Evolutionary conservation across 176 grass and related monocot species (phyloP).

Genomic region (Elaeis guineensis): DNA sequence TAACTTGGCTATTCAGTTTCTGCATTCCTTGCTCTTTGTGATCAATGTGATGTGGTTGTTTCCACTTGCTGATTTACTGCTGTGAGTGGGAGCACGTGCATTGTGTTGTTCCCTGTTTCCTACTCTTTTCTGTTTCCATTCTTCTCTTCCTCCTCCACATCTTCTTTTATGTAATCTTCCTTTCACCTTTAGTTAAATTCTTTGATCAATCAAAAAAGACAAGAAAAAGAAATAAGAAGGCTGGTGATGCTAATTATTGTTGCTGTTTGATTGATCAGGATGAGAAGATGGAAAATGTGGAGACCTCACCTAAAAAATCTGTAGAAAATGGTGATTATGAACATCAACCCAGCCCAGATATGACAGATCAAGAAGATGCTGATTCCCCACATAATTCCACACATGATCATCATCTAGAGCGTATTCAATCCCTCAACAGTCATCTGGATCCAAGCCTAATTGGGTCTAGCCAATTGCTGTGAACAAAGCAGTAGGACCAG

Average conservation of each 20-base stretch:
- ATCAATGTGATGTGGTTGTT: too few relatives aligned
- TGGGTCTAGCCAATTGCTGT: conserved; percentile 13
- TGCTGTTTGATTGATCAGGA: conserved; percentile 43
- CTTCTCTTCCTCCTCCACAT: too few relatives aligned
- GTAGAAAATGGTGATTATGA: conserved; percentile 15
- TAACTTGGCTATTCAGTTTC: too few relatives aligned
- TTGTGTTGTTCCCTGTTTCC: too few relatives aligned
- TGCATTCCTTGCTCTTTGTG: too few relatives aligned
- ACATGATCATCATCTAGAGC: conserved; percentile 1
- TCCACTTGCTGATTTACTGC: too few relatives aligned
- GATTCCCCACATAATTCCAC: conserved; percentile 3
- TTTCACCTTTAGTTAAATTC: too few relatives aligned
- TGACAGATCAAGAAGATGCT: conserved; percentile 8
- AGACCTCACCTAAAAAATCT: conserved; percentile 11
- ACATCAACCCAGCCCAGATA: conserved; percentile 14
- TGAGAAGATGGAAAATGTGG: conserved; percentile 26
- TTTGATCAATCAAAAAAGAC: too few relatives aligned
- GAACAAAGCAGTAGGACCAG: conserved; percentile 1
- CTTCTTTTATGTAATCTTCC: too few relatives aligned
- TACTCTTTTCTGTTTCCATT: too few relatives aligned
- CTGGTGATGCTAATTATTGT: conserved; percentile 11
- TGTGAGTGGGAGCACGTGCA: too few relatives aligned
- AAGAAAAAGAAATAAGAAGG: too few relatives aligned
- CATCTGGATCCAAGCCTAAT: conserved; percentile 15
- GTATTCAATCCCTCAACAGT: conserved; percentile 15